A percentile compares a stretch with the other conserved stretches of the same genome.
These are phyloP conservation scores for Schizopora paradoxa DNA, from an alignment of 1,284 basidiomycete genomes.

Conservation along the genomic window DNA sequence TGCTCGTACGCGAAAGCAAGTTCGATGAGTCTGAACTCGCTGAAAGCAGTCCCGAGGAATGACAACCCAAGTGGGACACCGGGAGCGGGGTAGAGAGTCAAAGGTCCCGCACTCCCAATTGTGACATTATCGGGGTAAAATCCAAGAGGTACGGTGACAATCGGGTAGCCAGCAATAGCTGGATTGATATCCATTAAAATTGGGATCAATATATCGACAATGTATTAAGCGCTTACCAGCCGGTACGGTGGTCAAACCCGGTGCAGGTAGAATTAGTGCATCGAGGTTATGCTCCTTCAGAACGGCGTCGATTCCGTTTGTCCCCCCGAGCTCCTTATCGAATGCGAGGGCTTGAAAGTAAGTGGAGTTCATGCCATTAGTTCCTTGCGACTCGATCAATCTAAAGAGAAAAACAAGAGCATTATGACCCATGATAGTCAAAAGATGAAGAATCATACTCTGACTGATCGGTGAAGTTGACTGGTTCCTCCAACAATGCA, in stretches of 20 bases:
- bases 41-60: constrained; percentile 58
- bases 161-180: constrained; percentile 52
- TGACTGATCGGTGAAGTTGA: constrained; percentile 43
- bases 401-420: constrained; percentile 25
- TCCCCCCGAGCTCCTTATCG: constrained; percentile 47
- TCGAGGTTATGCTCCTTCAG: constrained; percentile 47
- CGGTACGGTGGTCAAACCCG: constrained; percentile 42
- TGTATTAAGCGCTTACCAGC: constrained; percentile 26
- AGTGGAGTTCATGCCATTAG: constrained; percentile 39
- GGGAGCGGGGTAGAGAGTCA: constrained; percentile 47
- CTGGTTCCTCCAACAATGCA: constrained; percentile 43
- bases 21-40: constrained; percentile 51
- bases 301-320: constrained; percentile 53
- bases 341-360: constrained; percentile 46
- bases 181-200: too few relatives aligned
- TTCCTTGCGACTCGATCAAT: constrained; percentile 44
- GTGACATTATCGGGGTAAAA: constrained; percentile 26
- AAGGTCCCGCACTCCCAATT: constrained; percentile 34
- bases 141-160: constrained; percentile 38
- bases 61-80: constrained; percentile 58
- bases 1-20: constrained; percentile 65
- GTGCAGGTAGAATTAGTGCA: constrained; percentile 51
- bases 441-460: constrained; percentile 26
- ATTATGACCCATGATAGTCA: constrained; percentile 7
- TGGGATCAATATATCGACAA: background rate